Conservation (phyloP, 2,329 filamentous ascomycete genomes). For the Sarocladium kiliense region DNA sequence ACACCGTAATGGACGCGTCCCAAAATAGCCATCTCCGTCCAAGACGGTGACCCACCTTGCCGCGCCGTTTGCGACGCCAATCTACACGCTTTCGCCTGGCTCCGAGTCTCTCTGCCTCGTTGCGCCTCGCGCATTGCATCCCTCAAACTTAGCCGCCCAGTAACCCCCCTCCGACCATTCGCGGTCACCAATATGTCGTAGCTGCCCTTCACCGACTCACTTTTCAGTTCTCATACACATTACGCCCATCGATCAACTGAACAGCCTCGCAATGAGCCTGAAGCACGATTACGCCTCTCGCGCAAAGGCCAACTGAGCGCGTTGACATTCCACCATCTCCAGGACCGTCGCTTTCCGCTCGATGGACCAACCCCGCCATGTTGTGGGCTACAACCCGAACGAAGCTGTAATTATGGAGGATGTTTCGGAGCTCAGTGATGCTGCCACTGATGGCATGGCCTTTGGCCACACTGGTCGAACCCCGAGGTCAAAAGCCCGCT, state of each 20-base stretch:
- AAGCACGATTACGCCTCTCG: background rate
- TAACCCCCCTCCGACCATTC: background rate
- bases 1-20: background rate
- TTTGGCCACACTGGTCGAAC: background rate
- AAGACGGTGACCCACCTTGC: background rate
- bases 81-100: background rate
- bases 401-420: background rate
- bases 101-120: background rate
- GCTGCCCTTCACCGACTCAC: background rate
- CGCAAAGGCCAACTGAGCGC: conserved; percentile 1
- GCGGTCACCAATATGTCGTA: background rate
- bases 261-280: background rate
- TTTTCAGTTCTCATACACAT: background rate
- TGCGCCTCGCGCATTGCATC: background rate
- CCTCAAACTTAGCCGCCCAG: conserved; percentile 6
- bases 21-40: background rate
- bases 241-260: background rate
- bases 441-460: conserved; percentile 3
- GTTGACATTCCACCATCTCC: background rate
- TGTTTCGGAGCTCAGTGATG: conserved; percentile 2
- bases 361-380: conserved; percentile 5
- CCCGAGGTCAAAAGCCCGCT: conserved; percentile 46
- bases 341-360: background rate
- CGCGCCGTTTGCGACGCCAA: conserved; percentile 3
- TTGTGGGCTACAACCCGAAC: conserved; percentile 1